phyloP scores from a whole-genome alignment of 2,329 filamentous ascomycete genomes.

The Teratosphaeria viscida region DNA sequence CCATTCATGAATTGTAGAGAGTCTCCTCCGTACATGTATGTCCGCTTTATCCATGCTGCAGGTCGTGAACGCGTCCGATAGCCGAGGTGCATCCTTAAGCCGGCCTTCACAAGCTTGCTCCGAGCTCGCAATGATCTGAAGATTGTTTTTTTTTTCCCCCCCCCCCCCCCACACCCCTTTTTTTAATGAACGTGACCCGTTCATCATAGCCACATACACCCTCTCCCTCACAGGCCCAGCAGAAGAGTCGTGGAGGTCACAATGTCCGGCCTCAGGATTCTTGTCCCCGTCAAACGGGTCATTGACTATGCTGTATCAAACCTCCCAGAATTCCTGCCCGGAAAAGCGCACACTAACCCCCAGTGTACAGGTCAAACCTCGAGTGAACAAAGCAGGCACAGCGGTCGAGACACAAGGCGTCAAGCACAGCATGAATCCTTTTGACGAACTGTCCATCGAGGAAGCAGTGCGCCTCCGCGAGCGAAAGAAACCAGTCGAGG shows the following conservation, averaged over 20 bases:
- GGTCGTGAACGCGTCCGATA: not conserved
- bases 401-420: constrained; percentile 86
- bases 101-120: not conserved
- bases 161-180: too few relatives aligned
- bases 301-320: constrained; percentile 46
- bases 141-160: too few relatives aligned
- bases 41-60: not conserved
- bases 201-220: not conserved
- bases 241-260: constrained; percentile 6
- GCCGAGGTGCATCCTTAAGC: not conserved
- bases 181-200: not conserved
- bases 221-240: not conserved
- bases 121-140: not conserved
- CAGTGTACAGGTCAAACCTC: constrained; percentile 51
- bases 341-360: not conserved
- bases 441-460: constrained; percentile 96
- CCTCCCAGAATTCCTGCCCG: not conserved
- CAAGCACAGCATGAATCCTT: constrained; percentile 98
- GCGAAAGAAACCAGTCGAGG: constrained; percentile 65
- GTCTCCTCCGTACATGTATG: not conserved
- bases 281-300: constrained; percentile 48
- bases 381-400: constrained; percentile 62
- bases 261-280: constrained; percentile 42
- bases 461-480: constrained; percentile 92
- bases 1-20: not conserved